Percentiles rank a stretch among this genome's conserved stretches.
phyloP scores from a whole-genome alignment of 805 yeast genomes.

The Yarrowia bubula region DNA sequence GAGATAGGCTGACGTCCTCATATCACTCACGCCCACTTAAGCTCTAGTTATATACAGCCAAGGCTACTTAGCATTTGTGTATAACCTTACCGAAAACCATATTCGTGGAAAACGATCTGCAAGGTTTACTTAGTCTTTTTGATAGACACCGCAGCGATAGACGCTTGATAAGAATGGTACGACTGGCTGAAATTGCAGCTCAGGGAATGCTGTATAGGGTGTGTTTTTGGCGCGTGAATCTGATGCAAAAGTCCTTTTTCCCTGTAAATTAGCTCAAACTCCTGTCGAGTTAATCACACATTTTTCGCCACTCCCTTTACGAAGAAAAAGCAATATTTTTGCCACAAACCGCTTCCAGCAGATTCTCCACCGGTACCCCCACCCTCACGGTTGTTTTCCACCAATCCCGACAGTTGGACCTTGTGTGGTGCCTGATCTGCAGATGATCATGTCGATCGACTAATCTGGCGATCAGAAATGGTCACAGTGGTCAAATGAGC shows the following conservation, averaged over 20 bases:
- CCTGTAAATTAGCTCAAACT: no score
- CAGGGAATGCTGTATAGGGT: not conserved
- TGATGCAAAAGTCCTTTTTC: not conserved
- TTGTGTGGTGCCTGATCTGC: conserved; percentile 2
- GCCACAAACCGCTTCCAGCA: no score
- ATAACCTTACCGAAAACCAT: not conserved
- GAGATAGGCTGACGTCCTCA: not conserved
- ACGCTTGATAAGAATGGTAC: conserved; percentile 13
- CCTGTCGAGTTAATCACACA: no score
- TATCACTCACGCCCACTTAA: not conserved
- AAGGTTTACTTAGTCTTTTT: not conserved
- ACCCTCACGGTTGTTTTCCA: not conserved
- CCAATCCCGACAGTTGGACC: not conserved
- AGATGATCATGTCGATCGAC: not conserved
- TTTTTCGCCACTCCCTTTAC: no score
- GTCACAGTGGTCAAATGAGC: not conserved
- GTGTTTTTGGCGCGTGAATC: not conserved
- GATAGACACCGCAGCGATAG: not conserved
- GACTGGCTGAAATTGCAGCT: not conserved
- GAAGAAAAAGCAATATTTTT: no score
- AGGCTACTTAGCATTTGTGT: not conserved
- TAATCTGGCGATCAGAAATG: not conserved
- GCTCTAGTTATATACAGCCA: not conserved
- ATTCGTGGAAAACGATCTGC: not conserved
- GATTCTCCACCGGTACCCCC: not conserved